These are phyloP conservation scores for Scheffersomyces cryptocercus DNA, from an alignment of 1,139 yeast genomes.

Conservation along the genomic window DNA sequence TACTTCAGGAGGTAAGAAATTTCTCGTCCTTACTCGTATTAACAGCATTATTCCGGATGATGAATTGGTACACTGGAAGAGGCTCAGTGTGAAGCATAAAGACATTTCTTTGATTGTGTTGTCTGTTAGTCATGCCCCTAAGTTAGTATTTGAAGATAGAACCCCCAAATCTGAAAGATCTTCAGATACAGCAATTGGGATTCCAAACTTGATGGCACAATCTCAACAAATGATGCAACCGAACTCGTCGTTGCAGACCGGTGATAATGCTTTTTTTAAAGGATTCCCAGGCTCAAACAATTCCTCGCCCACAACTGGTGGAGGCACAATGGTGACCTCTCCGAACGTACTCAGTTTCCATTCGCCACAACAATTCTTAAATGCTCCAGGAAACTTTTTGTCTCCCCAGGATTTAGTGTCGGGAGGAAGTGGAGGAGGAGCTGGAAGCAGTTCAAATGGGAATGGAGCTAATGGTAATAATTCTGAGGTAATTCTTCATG, in stretches of 20 bases:
- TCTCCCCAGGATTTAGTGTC: constrained; percentile 28
- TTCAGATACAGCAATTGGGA: neutral
- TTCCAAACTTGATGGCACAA: neutral
- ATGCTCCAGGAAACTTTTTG: constrained; percentile 35
- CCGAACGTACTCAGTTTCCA: constrained; percentile 34
- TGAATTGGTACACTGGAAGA: constrained; percentile 75
- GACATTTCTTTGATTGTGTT: constrained; percentile 69
- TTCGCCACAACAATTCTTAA: constrained; percentile 42
- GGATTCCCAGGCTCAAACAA: constrained; percentile 20
- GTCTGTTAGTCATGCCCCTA: constrained; percentile 69
- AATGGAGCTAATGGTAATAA: constrained; percentile 14
- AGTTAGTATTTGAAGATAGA: constrained; percentile 46
- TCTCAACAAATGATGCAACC: constrained; percentile 3
- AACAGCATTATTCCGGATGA: constrained; percentile 78
- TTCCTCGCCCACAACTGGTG: constrained; percentile 23
- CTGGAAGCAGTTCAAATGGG: constrained; percentile 3
- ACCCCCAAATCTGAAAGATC: constrained; percentile 1
- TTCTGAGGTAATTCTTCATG: constrained; percentile 43
- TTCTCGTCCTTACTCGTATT: constrained; percentile 65
- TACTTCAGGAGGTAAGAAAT: constrained; percentile 54
- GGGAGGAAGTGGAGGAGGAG: constrained; percentile 14
- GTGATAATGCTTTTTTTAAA: constrained; percentile 12
- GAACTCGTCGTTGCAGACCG: neutral
- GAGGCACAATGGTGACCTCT: constrained; percentile 34
- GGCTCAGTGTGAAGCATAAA: constrained; percentile 60